These are phyloP conservation scores for Leishmania tarentolae DNA, from an alignment of 208 protist genomes.

Conservation along the genomic window DNA sequence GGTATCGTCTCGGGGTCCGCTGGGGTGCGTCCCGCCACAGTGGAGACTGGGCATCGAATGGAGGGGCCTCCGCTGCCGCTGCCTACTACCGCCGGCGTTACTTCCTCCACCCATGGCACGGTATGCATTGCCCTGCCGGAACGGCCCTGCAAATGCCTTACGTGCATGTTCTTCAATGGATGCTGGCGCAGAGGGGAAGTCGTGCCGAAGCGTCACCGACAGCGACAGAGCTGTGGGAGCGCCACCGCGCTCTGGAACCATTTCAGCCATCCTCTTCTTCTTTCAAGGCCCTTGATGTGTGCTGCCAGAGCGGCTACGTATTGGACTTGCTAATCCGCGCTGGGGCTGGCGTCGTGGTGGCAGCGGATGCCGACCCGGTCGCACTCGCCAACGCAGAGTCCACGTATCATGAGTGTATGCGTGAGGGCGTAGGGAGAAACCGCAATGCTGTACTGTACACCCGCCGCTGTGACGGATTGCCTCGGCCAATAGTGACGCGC, in stretches of 20 bases:
- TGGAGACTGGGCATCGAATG: neutral
- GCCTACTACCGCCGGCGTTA: conserved; percentile 53
- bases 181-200: conserved; percentile 22
- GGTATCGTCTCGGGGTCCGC: conserved; percentile 80
- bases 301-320: conserved; percentile 74
- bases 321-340: conserved; percentile 70
- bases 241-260: conserved; percentile 43
- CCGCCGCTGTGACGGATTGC: conserved; percentile 30
- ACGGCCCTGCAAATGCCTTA: conserved; percentile 71
- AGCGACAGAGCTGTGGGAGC: conserved; percentile 35
- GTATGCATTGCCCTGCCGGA: conserved; percentile 63
- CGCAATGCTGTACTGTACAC: conserved; percentile 17
- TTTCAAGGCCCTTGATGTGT: conserved; percentile 74
- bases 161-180: conserved; percentile 83
- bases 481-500: conserved; percentile 1
- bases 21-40: conserved; percentile 52
- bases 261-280: conserved; percentile 31
- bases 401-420: conserved; percentile 63
- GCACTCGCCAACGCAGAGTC: conserved; percentile 65
- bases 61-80: neutral
- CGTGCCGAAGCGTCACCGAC: neutral
- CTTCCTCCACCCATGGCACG: conserved; percentile 71
- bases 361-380: conserved; percentile 40
- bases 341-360: conserved; percentile 52
- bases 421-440: conserved; percentile 32